Conservation (phyloP, 2,329 filamentous ascomycete species). For the Camillea tinctor region DNA sequence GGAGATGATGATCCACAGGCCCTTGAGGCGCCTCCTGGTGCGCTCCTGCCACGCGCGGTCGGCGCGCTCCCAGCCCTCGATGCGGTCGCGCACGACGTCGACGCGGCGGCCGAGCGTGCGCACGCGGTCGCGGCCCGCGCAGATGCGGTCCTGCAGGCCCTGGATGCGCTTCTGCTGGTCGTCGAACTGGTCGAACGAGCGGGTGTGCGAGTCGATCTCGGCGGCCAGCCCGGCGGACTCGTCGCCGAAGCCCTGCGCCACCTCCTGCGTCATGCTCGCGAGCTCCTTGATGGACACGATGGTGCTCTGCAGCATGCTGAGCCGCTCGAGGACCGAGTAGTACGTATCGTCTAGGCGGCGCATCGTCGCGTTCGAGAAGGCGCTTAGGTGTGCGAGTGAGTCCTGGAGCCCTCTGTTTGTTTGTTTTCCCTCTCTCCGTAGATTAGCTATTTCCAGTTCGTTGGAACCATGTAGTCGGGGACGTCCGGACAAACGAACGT, state of each 20-base stretch:
- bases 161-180: conserved; percentile 64
- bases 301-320: conserved; percentile 62
- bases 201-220: conserved; percentile 61
- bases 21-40: conserved; percentile 61
- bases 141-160: conserved; percentile 60
- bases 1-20: conserved; percentile 61
- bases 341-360: conserved; percentile 71
- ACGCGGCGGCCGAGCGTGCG: conserved; percentile 61
- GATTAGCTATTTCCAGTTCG: conserved; percentile 21
- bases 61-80: conserved; percentile 66
- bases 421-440: too few species aligned
- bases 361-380: conserved; percentile 61
- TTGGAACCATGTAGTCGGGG: not conserved
- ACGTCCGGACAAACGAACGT: conserved; percentile 36
- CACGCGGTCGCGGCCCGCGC: conserved; percentile 58
- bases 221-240: conserved; percentile 58
- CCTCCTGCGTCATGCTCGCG: conserved; percentile 57
- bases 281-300: conserved; percentile 65
- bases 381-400: conserved; percentile 53
- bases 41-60: conserved; percentile 68
- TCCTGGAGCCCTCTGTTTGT: conserved; percentile 50
- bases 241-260: conserved; percentile 58
- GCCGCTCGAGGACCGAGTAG: conserved; percentile 69
- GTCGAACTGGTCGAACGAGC: conserved; percentile 60
- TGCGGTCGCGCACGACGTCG: conserved; percentile 59